phyloP scores from a whole-genome alignment of 2,329 filamentous ascomycete species.

The Aureobasidium namibiae region DNA sequence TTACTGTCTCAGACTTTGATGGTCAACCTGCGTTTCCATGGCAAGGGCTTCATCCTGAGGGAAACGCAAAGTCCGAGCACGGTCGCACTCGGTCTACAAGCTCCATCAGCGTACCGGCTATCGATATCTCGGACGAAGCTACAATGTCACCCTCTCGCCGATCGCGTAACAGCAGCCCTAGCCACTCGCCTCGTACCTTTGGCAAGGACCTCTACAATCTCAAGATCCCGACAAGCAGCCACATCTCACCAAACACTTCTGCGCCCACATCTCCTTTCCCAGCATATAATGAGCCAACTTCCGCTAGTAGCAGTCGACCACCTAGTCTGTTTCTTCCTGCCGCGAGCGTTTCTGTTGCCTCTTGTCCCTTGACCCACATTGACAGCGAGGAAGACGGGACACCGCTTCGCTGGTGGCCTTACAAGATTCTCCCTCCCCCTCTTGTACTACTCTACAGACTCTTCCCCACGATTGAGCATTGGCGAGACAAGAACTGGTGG shows the following conservation, averaged over 20 bases:
- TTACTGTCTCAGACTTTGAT: constrained; percentile 6
- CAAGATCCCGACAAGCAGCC: constrained; percentile 26
- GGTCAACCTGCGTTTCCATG: neutral
- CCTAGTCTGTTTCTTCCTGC: constrained; percentile 51
- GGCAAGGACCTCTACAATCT: constrained; percentile 32
- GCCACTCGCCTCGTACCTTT: constrained; percentile 22
- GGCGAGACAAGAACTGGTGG: constrained; percentile 74
- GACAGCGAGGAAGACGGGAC: constrained; percentile 28
- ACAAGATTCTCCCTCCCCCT: constrained; percentile 62
- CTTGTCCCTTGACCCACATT: constrained; percentile 29
- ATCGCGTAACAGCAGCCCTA: neutral
- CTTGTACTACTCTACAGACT: constrained; percentile 63
- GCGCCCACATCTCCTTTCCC: constrained; percentile 58
- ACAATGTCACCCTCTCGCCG: neutral
- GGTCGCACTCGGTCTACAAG: neutral
- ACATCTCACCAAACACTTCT: constrained; percentile 24
- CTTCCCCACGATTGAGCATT: constrained; percentile 79
- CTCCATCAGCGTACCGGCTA: neutral
- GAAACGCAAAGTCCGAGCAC: neutral
- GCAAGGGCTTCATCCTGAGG: neutral
- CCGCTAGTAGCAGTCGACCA: constrained; percentile 37
- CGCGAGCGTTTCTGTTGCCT: constrained; percentile 41
- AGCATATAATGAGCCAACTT: constrained; percentile 45
- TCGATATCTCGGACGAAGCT: neutral
- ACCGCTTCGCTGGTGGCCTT: constrained; percentile 71